Evolutionary conservation across 768 basidiomycete genomes (phyloP).

Genomic region (Russula earlei): DNA sequence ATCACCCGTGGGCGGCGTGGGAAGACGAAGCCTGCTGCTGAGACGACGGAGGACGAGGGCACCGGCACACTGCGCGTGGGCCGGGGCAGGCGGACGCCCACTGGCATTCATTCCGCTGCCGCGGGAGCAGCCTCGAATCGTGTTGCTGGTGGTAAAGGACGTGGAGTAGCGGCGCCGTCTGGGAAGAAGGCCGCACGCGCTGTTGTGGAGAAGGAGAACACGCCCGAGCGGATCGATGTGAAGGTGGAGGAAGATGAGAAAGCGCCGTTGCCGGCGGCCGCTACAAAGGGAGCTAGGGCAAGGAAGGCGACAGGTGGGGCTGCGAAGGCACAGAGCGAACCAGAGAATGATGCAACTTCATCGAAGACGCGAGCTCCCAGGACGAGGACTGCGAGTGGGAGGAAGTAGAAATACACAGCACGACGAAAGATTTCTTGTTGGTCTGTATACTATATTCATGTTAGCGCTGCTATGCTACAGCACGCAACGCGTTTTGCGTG

Average conservation of each 20-base stretch:
- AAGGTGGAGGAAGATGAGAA: constrained; percentile 13
- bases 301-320: constrained; percentile 6
- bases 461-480: not conserved
- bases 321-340: constrained; percentile 14
- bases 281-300: constrained; percentile 1
- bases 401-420: not conserved
- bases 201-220: constrained; percentile 28
- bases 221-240: constrained; percentile 22
- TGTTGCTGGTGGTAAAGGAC: not conserved
- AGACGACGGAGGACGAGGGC: not conserved
- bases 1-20: constrained; percentile 6
- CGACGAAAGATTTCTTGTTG: not conserved
- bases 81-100: constrained; percentile 21
- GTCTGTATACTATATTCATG: not conserved
- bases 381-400: constrained; percentile 13
- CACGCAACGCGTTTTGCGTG: not conserved
- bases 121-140: constrained; percentile 13
- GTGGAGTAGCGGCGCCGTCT: not conserved
- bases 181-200: not conserved
- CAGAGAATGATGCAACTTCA: constrained; percentile 18
- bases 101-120: not conserved
- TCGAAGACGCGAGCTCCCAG: constrained; percentile 19
- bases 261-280: not conserved
- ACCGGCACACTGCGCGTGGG: constrained; percentile 4
- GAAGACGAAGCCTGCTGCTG: not conserved